phyloP scores from a whole-genome alignment of 2,329 filamentous ascomycete genomes.

The Xylaria polymorpha region DNA sequence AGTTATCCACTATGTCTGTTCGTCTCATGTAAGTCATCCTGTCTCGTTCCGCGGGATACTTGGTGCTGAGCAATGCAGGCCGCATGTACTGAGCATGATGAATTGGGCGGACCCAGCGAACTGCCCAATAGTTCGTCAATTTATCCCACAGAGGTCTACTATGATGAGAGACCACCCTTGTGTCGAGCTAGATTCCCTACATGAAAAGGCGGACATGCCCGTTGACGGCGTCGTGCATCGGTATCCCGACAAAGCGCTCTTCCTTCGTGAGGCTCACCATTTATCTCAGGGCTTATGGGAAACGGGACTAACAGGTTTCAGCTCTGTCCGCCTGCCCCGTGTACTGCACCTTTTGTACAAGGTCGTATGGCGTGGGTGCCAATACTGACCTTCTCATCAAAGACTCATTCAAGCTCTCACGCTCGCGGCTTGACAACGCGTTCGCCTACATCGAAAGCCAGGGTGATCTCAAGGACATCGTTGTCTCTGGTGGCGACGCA shows the following conservation, averaged over 20 bases:
- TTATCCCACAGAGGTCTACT: constrained; percentile 66
- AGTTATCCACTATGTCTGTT: constrained; percentile 68
- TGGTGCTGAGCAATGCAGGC: constrained; percentile 50
- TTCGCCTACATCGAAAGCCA: constrained; percentile 67
- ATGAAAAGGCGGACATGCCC: constrained; percentile 66
- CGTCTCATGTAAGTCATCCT: constrained; percentile 60
- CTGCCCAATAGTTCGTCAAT: constrained; percentile 70
- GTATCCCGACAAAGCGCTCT: constrained; percentile 72
- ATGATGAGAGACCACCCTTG: constrained; percentile 66
- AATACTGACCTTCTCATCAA: constrained; percentile 64
- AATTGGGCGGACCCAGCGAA: constrained; percentile 69
- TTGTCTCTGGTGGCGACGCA: constrained; percentile 72
- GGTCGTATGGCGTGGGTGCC: constrained; percentile 68
- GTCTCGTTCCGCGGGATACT: not conserved
- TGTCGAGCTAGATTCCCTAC: constrained; percentile 67
- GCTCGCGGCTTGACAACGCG: constrained; percentile 64
- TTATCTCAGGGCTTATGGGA: not conserved
- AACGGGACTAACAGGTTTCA: constrained; percentile 48
- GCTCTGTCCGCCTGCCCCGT: constrained; percentile 70
- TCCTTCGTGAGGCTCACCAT: constrained; percentile 62
- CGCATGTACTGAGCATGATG: constrained; percentile 68
- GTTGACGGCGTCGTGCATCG: constrained; percentile 70
- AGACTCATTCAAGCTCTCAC: constrained; percentile 53
- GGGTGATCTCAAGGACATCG: constrained; percentile 65
- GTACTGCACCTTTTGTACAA: constrained; percentile 72